phyloP scores from a whole-genome alignment of 176 grass and related monocot genomes.

The Poa pratensis region DNA sequence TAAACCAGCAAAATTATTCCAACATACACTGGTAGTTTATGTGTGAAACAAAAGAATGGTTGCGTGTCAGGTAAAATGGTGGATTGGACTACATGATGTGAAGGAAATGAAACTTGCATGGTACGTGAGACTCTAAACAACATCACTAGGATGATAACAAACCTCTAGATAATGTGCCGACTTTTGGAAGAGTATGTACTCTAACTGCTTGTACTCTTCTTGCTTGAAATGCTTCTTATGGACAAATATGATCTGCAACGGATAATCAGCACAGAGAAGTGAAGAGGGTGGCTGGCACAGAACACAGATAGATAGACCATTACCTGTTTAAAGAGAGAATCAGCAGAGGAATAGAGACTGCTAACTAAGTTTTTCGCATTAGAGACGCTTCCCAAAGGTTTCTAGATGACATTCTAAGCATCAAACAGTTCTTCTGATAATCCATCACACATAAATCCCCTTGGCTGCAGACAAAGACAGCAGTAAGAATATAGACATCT shows the following conservation, averaged over 20 bases:
- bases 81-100: background rate
- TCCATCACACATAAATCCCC: constrained; percentile 59
- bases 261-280: constrained; percentile 33
- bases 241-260: constrained; percentile 76
- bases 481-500: constrained; percentile 19
- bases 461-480: constrained; percentile 55
- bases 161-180: constrained; percentile 55
- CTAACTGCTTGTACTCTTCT: constrained; percentile 55
- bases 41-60: background rate
- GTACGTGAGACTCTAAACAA: background rate
- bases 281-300: constrained; percentile 17
- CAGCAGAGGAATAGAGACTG: constrained; percentile 62
- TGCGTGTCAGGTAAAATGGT: background rate
- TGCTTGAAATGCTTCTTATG: constrained; percentile 76
- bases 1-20: background rate
- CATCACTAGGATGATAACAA: constrained; percentile 29
- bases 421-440: constrained; percentile 64
- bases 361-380: constrained; percentile 51
- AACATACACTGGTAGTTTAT: background rate
- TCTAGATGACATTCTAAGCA: constrained; percentile 79
- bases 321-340: constrained; percentile 93
- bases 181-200: constrained; percentile 60
- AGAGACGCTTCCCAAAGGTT: constrained; percentile 72
- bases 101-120: background rate
- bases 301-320: constrained; percentile 28